Evolutionary conservation across 2,329 filamentous ascomycete species (phyloP).

Genomic region (Colletotrichum limetticola): DNA sequence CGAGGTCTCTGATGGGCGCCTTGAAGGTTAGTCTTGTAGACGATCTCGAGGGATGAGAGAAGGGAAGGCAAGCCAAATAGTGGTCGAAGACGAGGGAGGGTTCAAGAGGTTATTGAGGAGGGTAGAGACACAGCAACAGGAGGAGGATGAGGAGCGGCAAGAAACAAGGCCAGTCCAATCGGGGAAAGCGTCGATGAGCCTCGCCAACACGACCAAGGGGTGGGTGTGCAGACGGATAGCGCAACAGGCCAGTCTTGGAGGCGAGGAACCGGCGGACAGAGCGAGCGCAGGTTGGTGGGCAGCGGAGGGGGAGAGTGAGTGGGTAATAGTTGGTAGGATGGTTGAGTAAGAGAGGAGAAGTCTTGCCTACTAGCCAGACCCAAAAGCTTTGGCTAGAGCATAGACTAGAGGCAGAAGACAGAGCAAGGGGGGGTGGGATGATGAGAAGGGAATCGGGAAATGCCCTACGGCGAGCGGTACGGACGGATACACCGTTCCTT

Average conservation of each 20-base stretch:
- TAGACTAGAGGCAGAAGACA: background rate
- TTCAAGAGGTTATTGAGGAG: slow-evolving; percentile 26
- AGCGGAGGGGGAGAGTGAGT: slow-evolving; percentile 15
- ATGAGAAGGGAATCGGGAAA: background rate
- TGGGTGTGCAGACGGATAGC: slow-evolving; percentile 14
- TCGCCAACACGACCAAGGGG: slow-evolving; percentile 29
- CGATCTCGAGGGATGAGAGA: slow-evolving; percentile 30
- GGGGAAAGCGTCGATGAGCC: slow-evolving; percentile 33
- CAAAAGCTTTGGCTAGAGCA: slow-evolving; percentile 11
- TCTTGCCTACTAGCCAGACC: slow-evolving; percentile 2
- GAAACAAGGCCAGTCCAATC: slow-evolving; percentile 26
- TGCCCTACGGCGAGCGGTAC: background rate
- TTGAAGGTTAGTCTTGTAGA: slow-evolving; percentile 25
- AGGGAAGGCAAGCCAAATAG: slow-evolving; percentile 18
- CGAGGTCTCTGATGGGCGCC: slow-evolving; percentile 22
- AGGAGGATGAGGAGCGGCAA: slow-evolving; percentile 8
- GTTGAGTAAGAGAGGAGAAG: slow-evolving; percentile 2
- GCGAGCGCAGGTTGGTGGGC: slow-evolving; percentile 2
- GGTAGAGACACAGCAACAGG: slow-evolving; percentile 14
- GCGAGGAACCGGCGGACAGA: slow-evolving; percentile 15
- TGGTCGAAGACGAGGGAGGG: slow-evolving; percentile 27
- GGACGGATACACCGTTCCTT: background rate
- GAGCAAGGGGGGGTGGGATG: background rate
- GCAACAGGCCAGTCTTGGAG: slow-evolving; percentile 21
- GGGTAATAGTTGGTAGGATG: slow-evolving; percentile 9